Evolutionary conservation across 352 stramenopile genomes (phyloP), one percentile per base, ranked within the genome.

Genomic region (Discostella stelligera): DNA sequence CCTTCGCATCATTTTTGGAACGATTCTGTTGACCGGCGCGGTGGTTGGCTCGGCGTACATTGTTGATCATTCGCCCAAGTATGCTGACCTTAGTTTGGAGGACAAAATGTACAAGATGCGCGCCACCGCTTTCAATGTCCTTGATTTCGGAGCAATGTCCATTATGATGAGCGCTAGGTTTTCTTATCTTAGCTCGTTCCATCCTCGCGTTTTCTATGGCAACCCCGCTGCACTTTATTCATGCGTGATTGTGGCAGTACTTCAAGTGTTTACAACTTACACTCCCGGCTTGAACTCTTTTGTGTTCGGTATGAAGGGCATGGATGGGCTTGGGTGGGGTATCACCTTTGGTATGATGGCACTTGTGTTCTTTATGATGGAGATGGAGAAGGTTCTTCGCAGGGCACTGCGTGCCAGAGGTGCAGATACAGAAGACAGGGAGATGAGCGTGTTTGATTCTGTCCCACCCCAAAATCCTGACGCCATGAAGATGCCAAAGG

Each of bases 101-200:
- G 71, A 81, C 0, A 52, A 56, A 18, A 20, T 77, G 37, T 71
- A 37, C 39, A 73, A 68, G 48, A 83, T 88, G 9, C 70, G 83
- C 39, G 77, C 83, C 20, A 69, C 79, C 49, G 71, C 84, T 18
- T 86, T 86, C 50, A 92, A 92, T 59, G 81, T 78, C 11, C 76
- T 92, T 67, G 81, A 83, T 44, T 92, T 92, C 69, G 82, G 82
- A 69, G 86, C 86, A 14, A 89, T 87, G 44, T 84, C 77, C 30
- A 56, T 92, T 14, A 89, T 83, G 32, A 44, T 89, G 48, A 85
- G 73, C 74, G 86, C 86, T 11, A 74, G 86, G 23, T 92, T 90
- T 60, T 54, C 79, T 7, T 84, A 86, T 71, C 77, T 82, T 39
- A 86, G 62, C 60, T 79, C 86, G 20, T 48, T 92, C n/a, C 74